A percentile compares a stretch with the other conserved stretches of the same genome.
Conservation (phyloP, 2,329 filamentous ascomycete genomes). For the Aotearoamyces nothofagi region DNA sequence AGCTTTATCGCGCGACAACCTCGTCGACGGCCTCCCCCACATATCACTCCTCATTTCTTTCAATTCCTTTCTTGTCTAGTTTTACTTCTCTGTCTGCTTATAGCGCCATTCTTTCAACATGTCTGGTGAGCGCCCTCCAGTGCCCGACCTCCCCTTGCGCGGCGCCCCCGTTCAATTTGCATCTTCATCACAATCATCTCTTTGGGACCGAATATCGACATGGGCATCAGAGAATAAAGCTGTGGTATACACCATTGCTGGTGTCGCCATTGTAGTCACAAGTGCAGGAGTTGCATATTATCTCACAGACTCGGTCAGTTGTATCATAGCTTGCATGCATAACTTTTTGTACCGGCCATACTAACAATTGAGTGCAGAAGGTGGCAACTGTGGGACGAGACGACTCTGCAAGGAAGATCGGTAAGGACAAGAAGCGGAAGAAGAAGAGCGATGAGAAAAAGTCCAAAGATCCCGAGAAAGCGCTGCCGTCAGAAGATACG, state of each 20-base stretch:
- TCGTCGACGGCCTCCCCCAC: no score
- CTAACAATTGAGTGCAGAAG: constrained; percentile 9
- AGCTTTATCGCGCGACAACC: no score
- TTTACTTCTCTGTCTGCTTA: constrained; percentile 3
- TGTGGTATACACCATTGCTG: constrained; percentile 89
- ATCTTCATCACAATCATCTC: constrained; percentile 17
- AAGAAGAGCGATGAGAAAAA: constrained; percentile 64
- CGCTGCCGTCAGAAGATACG: constrained; percentile 25
- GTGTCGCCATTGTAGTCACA: constrained; percentile 81
- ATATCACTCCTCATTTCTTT: no score
- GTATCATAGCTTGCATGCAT: constrained; percentile 2
- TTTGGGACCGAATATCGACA: constrained; percentile 74
- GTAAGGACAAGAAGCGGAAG: constrained; percentile 83
- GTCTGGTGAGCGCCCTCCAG: constrained; percentile 2
- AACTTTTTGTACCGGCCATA: constrained; percentile 6
- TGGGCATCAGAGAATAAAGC: constrained; percentile 97
- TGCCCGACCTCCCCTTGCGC: constrained; percentile 2
- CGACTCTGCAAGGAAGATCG: constrained; percentile 50
- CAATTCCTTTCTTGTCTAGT: constrained; percentile 1
- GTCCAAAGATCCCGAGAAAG: constrained; percentile 57
- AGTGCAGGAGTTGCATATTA: constrained; percentile 92
- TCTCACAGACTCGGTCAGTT: constrained; percentile 44
- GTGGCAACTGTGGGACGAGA: constrained; percentile 18
- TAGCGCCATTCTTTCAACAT: constrained; percentile 4
- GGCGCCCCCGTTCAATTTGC: constrained; percentile 10